Evolutionary conservation across 2,329 filamentous ascomycete species (phyloP), one percentile per base, ranked within the genome.

Genomic region (Cladophialophora bantiana): DNA sequence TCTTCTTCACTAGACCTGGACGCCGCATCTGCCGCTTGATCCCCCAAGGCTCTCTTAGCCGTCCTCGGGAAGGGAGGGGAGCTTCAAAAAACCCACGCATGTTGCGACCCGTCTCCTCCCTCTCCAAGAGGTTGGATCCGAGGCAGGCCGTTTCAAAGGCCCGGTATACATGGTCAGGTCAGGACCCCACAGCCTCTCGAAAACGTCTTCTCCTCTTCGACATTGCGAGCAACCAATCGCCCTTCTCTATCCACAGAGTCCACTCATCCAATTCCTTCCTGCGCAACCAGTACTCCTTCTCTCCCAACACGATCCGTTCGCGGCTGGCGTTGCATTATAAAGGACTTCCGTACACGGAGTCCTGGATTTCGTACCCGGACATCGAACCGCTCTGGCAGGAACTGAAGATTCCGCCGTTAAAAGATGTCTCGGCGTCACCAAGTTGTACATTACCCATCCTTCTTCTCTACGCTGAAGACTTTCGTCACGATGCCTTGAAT

Each of bases 231-330:
- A 38, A 55, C 12, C 40, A 48, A 13, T 32, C 52, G 12, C 52
- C 52, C 6, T 63, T 45, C 10, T 59, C 57, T 20, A 18, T 50
- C 20, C 42, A 50, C 9, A 48, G 56, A n/a, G 56, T 42, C 0
- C 26, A 50, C 20, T 45, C 42, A n/a, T 48, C 36, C 45, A 32
- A 40, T 7, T 35, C 56, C 4, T 59, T 42, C 10, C 40, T 32
- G 15, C 38, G 40, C 31, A 34, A 1, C 20, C 57, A 59, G 10
- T 6, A 35, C 20, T 56, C 50, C 1, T 62, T 62, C 50, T 65
- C 62, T 15, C 62, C 62, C n/a, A 65, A 65, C 56, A 65, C 62
- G 34, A 42, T 65, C 42, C 62, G 62, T 10, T 40, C 62, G 15
- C 56, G 62, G 10, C n/a, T 65, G 62, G 55, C 62, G n/a, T 40